phyloP scores from a whole-genome alignment of 139 green algal species.

The Chlamydomonas schloesseri region DNA sequence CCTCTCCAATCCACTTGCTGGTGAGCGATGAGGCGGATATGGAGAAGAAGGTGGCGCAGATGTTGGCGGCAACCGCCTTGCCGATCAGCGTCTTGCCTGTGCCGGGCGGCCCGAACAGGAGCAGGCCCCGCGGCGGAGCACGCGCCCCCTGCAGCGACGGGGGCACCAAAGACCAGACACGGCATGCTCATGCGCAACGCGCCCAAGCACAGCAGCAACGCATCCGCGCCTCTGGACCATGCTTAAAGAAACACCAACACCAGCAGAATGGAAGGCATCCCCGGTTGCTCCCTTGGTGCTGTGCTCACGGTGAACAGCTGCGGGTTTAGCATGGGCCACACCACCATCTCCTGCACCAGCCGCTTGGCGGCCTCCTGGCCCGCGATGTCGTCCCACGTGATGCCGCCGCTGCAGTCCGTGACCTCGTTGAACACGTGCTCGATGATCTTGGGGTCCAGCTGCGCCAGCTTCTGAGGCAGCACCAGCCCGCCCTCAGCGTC shows the following conservation, averaged over 20 bases:
- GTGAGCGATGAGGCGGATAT: conserved; percentile 96
- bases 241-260: no score
- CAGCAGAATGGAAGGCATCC: no score
- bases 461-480: conserved; percentile 30
- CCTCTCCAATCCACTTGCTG: conserved; percentile 99
- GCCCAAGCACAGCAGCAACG: no score
- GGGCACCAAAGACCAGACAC: no score
- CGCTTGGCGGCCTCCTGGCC: conserved; percentile 86
- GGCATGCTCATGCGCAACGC: no score
- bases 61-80: conserved; percentile 95
- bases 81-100: conserved; percentile 97
- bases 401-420: not conserved
- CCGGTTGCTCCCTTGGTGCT: no score
- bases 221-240: no score
- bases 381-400: conserved; percentile 81
- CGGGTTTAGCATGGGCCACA: conserved; percentile 97
- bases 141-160: conserved; percentile 73
- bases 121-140: conserved; percentile 89
- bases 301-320: conserved; percentile 88
- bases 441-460: conserved; percentile 61
- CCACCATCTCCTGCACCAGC: conserved; percentile 94
- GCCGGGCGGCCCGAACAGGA: conserved; percentile 89
- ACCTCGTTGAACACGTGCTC: conserved; percentile 59
- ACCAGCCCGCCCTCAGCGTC: conserved; percentile 23
- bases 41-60: conserved; percentile 97